phyloP scores from a whole-genome alignment of 768 basidiomycete species.

The Mycena albidolilacea region DNA sequence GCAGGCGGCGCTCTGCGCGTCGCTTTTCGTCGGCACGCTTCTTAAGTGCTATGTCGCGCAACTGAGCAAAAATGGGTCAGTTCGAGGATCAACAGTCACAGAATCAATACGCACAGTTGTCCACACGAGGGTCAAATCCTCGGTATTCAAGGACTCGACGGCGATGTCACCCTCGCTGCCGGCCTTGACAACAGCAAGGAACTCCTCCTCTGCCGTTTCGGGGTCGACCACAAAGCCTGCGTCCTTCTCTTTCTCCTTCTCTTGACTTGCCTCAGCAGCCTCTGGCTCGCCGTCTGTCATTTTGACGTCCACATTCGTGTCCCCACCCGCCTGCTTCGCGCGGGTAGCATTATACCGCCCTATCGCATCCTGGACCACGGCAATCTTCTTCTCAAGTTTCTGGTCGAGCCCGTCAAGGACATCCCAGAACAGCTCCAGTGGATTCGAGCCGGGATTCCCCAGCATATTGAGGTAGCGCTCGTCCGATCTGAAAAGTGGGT shows the following conservation, averaged over 20 bases:
- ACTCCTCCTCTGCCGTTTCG: slow-evolving; percentile 80
- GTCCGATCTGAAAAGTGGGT: slow-evolving; percentile 83
- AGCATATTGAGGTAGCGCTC: slow-evolving; percentile 90
- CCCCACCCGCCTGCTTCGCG: slow-evolving; percentile 51
- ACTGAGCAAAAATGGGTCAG: slow-evolving; percentile 55
- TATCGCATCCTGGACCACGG: slow-evolving; percentile 74
- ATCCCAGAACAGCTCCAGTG: slow-evolving; percentile 98
- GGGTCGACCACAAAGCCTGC: slow-evolving; percentile 58
- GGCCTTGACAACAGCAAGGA: slow-evolving; percentile 67
- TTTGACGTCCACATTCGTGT: slow-evolving; percentile 50
- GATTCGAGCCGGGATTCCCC: slow-evolving; percentile 94
- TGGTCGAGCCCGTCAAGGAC: slow-evolving; percentile 90
- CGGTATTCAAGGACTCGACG: slow-evolving; percentile 61
- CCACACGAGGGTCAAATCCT: slow-evolving; percentile 73
- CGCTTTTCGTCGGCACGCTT: slow-evolving; percentile 90
- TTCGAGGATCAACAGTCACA: slow-evolving; percentile 1
- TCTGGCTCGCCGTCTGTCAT: slow-evolving; percentile 51
- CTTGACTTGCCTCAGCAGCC: slow-evolving; percentile 40
- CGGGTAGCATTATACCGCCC: slow-evolving; percentile 60
- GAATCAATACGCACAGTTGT: slow-evolving; percentile 65
- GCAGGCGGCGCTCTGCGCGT: slow-evolving; percentile 85
- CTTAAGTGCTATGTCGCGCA: slow-evolving; percentile 79
- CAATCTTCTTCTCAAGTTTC: slow-evolving; percentile 84
- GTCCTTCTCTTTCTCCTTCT: slow-evolving; percentile 42
- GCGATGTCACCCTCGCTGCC: slow-evolving; percentile 63